Base-by-base conservation (phyloP, 345 rosid genomes). In the Clausena lansium region DNA sequence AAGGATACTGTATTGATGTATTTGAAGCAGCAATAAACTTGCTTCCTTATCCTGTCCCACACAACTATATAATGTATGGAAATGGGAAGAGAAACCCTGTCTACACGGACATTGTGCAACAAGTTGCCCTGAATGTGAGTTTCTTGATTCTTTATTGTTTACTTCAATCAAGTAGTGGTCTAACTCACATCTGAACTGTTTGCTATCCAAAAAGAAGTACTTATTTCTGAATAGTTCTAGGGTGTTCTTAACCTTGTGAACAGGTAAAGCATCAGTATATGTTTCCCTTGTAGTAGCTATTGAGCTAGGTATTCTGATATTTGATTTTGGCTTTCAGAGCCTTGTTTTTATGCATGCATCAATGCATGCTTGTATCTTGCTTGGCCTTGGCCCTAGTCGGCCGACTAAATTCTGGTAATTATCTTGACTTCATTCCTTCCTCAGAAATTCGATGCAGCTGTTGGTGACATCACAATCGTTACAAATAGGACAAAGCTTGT, bases 21-120 rank as follows among this genome's bases (percentile, higher is more conserved):
- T 96, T 96, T 79, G 99, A 96, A 85, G 92, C 95, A 47, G 99
- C 98, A 7, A 61, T 96, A 67, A 85, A 77, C 70, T 87, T 96
- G 90, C 91, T 96, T 72, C 91, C 95, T 9, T 93, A 96, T 88
- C 88, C 97, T 11, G 98, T 93, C 67, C 97, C 93, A 17, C 93
- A 15, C 78, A 87, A 69, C 9, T 95, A 89, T 79, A 71, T 92
- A 30, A 69, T 90, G 60, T 84, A 78, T 27, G 99, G 98, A 63
- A 85, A 89, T 60, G 98, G 98, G 62, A 73, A 83, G 76, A 73
- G 77, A 76, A 94, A 88, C 76, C 99, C 98, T 24, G 74, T 15
- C 13, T 95, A 91, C 87, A 88, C 79, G 63, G 84, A 84, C 38
- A 86, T 95, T 68, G 89, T 88, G 70, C 59, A 74, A 38, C 86